Evolutionary conservation across 148 eudicot species (phyloP), one percentile per base, ranked within the genome.

Genomic region (Dianthus caryophyllus): DNA sequence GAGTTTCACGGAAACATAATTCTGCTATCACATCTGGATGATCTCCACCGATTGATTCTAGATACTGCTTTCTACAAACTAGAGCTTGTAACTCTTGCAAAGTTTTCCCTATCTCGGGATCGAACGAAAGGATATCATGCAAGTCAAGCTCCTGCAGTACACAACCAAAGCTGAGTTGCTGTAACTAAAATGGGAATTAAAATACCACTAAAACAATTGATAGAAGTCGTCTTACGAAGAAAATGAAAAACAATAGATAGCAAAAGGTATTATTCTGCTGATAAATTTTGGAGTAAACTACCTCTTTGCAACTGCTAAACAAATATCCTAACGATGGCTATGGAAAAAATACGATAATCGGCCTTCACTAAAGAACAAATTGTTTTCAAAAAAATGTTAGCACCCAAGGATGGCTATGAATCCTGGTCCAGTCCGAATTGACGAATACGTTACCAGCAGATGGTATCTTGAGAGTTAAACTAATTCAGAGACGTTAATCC

Each of bases 111-210:
- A 94, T 67, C 77, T 88, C 97, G 29, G 84, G 76, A 79, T 94
- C 99, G 66, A 94, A 90, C 41, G 92, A 84, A 64, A 84, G 80
- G 41, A 94, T 84, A 76, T 94, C 99, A 76, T 90, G 87, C 86
- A 94, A 84, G 85, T 94, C 97, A 78, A 94, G 97, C 79, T 94
- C 99, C 99, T 94, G 85, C 70, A 76, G 53, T 18, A 77, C 57
- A 75, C 50, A 26, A 22, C 6, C 59, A 27, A 17, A 70, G 64
- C 33, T 51, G 50, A 16, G 36, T 61, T 47, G 61, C 44, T 10
- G n/a, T 12, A 25, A 18, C 25, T 51, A 36, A n/a, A 9, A 16
- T 46, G n/a, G 12, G 12, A 24, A 5, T 30, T 8, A 16, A 16
- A 57, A 22, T 27, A 1, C 7, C 38, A n/a, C 38, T 33, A 33